These are phyloP conservation scores for Russula sp. DNA, from an alignment of 768 basidiomycete genomes.

Conservation along the genomic window DNA sequence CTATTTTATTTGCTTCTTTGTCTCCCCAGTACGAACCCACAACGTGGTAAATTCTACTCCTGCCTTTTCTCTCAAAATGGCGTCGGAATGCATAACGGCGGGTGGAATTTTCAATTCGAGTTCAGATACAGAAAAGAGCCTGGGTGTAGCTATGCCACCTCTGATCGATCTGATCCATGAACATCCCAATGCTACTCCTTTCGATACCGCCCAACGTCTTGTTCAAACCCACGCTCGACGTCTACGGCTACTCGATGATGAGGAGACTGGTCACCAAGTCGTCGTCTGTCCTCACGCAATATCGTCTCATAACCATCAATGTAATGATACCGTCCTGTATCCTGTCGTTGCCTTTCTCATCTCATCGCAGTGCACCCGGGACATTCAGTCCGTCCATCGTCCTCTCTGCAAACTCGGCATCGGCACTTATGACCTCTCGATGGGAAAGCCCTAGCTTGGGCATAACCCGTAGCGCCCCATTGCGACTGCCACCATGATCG, in stretches of 20 bases:
- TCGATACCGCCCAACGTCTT: slow-evolving; percentile 83
- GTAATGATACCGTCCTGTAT: slow-evolving; percentile 47
- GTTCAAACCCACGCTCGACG: slow-evolving; percentile 95
- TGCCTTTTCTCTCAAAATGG: slow-evolving; percentile 34
- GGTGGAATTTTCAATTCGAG: neutral
- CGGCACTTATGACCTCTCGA: slow-evolving; percentile 68
- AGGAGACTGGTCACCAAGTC: slow-evolving; percentile 93
- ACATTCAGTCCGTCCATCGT: neutral
- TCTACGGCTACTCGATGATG: slow-evolving; percentile 88
- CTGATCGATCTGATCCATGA: slow-evolving; percentile 85
- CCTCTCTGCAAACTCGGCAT: slow-evolving; percentile 85
- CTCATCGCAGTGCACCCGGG: slow-evolving; percentile 67
- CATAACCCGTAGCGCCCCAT: slow-evolving; percentile 84
- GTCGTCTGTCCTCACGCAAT: slow-evolving; percentile 96
- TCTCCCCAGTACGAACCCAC: too few species aligned
- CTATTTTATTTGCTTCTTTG: too few species aligned
- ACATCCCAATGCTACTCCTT: slow-evolving; percentile 85
- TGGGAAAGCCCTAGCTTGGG: slow-evolving; percentile 47
- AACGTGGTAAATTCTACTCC: slow-evolving; percentile 25
- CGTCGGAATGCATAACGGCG: too few species aligned
- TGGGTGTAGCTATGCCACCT: slow-evolving; percentile 87
- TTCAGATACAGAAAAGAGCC: slow-evolving; percentile 91
- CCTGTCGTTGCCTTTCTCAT: slow-evolving; percentile 9
- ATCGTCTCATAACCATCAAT: slow-evolving; percentile 96
- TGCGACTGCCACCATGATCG: slow-evolving; percentile 84